Percentiles rank a stretch among this genome's conserved stretches.
phyloP scores from a whole-genome alignment of 1,139 yeast genomes.

The Pichia inconspicua region DNA sequence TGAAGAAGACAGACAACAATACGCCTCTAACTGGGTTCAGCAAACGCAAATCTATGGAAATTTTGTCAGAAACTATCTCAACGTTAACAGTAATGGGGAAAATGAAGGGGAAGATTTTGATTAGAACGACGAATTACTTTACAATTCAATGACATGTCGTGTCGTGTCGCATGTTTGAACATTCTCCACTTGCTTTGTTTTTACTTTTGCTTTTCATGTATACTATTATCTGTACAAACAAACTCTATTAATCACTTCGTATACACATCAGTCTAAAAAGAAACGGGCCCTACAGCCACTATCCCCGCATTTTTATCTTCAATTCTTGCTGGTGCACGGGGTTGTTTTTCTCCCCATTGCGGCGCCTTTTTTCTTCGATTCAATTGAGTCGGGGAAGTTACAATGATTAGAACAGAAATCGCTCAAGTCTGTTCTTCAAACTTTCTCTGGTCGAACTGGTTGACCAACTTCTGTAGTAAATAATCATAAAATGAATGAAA shows the following conservation, averaged over 20 bases:
- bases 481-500: background rate
- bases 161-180: too few relatives aligned
- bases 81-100: constrained; percentile 5
- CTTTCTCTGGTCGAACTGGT: background rate
- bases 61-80: constrained; percentile 14
- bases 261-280: too few relatives aligned
- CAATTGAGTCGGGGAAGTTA: too few relatives aligned
- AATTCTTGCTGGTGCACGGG: background rate
- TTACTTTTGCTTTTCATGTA: too few relatives aligned
- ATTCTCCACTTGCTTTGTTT: too few relatives aligned
- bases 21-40: constrained; percentile 14
- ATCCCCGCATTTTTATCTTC: too few relatives aligned
- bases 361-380: too few relatives aligned
- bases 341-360: background rate
- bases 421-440: background rate
- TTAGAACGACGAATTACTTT: too few relatives aligned
- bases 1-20: constrained; percentile 11
- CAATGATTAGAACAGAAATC: background rate
- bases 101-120: constrained; percentile 1
- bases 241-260: too few relatives aligned
- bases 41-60: constrained; percentile 14
- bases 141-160: too few relatives aligned
- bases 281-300: too few relatives aligned
- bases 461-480: background rate
- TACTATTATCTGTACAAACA: too few relatives aligned